These are phyloP conservation scores for Penicillium simplicissimum DNA, from an alignment of 495 filamentous ascomycete species.

Conservation along the genomic window DNA sequence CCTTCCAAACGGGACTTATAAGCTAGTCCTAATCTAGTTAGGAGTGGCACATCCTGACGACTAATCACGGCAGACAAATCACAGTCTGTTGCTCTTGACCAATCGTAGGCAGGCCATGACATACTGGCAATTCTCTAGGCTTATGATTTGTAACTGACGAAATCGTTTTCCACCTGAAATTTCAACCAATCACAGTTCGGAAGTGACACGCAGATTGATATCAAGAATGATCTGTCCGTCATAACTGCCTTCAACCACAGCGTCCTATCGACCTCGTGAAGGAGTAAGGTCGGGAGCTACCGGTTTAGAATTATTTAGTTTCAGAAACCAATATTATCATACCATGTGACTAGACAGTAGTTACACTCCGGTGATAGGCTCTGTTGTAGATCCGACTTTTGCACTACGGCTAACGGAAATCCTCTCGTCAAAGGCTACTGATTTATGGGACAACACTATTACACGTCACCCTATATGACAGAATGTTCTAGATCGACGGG, in stretches of 20 bases:
- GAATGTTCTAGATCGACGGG: neutral
- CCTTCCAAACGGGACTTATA: neutral
- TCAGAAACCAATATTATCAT: no score
- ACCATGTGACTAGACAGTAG: no score
- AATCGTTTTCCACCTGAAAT: neutral
- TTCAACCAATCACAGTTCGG: conserved; percentile 18
- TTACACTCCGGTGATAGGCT: no score
- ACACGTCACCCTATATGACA: neutral
- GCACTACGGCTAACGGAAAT: no score
- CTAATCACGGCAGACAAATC: neutral
- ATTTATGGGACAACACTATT: no score
- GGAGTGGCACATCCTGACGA: neutral
- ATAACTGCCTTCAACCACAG: neutral
- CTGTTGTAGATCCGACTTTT: no score
- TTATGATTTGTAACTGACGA: neutral
- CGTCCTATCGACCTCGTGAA: no score
- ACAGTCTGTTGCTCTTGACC: neutral
- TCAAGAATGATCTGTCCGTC: neutral
- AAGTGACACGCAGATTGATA: conserved; percentile 21
- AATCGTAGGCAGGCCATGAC: neutral
- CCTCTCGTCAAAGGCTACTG: no score
- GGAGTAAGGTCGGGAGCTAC: no score
- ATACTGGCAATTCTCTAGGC: neutral
- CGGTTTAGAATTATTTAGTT: no score
- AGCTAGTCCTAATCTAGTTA: conserved; percentile 8